Base-by-base conservation (phyloP, 2,329 filamentous ascomycete species). In the Penicillium sp. region DNA sequence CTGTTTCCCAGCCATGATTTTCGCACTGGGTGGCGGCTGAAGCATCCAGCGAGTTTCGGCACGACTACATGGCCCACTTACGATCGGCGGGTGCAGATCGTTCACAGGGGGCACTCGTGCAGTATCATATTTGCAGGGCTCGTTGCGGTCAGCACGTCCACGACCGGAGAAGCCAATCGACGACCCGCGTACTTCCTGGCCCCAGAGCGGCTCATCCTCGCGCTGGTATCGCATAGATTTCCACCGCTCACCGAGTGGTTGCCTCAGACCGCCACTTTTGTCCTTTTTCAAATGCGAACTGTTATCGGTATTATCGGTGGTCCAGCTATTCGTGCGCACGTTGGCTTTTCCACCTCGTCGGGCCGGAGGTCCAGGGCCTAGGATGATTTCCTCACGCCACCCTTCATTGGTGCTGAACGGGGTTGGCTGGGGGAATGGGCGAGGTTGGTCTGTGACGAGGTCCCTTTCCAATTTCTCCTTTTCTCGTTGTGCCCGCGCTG, bases 41-140 rank as follows among this genome's bases (percentile, higher is more conserved):
- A 95, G 75, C 90, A 96, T 95, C 91, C 91, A 96, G 63, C 79
- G 80, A 47, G 87, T 86, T 52, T 88, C 89, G 47, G 83, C 82
- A 63, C 76, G 82, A 65, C 81, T 83, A 32, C 77, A 79, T 12
- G 84, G 87, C 49, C 81, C 86, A 70, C 83, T 88, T 68, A 93
- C 87, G 44, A 95, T 85, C 2, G 89, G 89, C 4, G 89, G 88
- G 66, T 95, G 88, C 50, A 91, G 81, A 53, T 95, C 88, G 71
- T 95, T 93, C 61, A 95, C 83, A 3, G 88, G 88, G 6, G 86
- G 89, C 61, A 85, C 84, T 46, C 67, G 63, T 5, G 80, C 72
- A 44, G 78, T 76, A 66, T 86, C 86, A 61, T 86, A 86, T 55
- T 81, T 79, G 59, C 73, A 75, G 53, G 61, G 69, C 52, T 64